These are phyloP conservation scores for Pichia kudriavzevii DNA, from an alignment of 1,139 yeast species.

Conservation along the genomic window DNA sequence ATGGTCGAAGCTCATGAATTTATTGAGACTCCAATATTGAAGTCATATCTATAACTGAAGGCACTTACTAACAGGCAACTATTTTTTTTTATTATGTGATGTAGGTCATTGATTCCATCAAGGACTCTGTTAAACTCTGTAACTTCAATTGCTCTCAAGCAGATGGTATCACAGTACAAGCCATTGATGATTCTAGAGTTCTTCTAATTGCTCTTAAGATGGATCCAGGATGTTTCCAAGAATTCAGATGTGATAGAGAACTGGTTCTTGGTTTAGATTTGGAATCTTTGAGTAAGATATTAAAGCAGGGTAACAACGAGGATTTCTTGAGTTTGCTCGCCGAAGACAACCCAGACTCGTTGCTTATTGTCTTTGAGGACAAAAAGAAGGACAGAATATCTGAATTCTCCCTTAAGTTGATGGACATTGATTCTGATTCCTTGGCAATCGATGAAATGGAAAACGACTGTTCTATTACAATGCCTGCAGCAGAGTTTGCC, in stretches of 20 bases:
- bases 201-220: constrained; percentile 81
- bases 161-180: constrained; percentile 86
- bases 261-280: constrained; percentile 89
- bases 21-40: too few relatives aligned
- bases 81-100: too few relatives aligned
- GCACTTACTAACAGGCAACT: too few relatives aligned
- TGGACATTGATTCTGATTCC: constrained; percentile 96
- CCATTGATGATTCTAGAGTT: constrained; percentile 96
- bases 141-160: constrained; percentile 93
- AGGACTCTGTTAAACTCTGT: constrained; percentile 89
- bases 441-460: constrained; percentile 92
- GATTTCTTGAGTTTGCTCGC: constrained; percentile 86
- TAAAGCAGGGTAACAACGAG: constrained; percentile 85
- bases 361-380: constrained; percentile 83
- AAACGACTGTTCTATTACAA: constrained; percentile 74
- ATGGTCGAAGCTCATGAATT: neutral
- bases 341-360: constrained; percentile 82
- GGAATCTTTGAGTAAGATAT: constrained; percentile 76
- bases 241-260: constrained; percentile 93
- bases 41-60: too few relatives aligned
- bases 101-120: constrained; percentile 77
- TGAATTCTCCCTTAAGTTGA: constrained; percentile 83
- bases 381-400: constrained; percentile 84
- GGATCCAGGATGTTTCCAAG: constrained; percentile 85
- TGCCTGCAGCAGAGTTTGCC: constrained; percentile 86